These are phyloP conservation scores for Bromus sterilis DNA, from an alignment of 176 grass and related monocot genomes.

Conservation along the genomic window DNA sequence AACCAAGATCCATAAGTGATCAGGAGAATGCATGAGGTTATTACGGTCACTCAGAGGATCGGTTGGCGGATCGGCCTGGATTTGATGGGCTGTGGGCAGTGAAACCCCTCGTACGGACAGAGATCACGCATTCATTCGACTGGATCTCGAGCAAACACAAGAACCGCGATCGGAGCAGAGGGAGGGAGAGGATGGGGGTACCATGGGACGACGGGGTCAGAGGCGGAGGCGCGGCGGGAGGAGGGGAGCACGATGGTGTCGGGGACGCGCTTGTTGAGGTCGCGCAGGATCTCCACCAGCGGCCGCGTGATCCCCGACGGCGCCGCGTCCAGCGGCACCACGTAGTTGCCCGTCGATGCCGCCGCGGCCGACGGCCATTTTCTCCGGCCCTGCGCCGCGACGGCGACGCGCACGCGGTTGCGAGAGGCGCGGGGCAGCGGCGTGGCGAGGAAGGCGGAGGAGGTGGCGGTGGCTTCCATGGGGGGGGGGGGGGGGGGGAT, in stretches of 20 bases:
- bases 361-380: not conserved
- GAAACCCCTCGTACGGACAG: no score
- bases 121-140: not conserved
- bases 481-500: not conserved
- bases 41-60: not conserved
- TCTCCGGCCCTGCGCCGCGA: not conserved
- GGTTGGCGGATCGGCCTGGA: not conserved
- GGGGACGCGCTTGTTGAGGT: conserved; percentile 93
- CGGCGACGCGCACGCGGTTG: not conserved
- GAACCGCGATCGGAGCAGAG: not conserved
- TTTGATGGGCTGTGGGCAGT: not conserved
- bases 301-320: conserved; percentile 72
- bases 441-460: conserved; percentile 10
- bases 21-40: not conserved
- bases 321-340: conserved; percentile 61
- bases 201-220: conserved; percentile 57
- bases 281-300: conserved; percentile 86
- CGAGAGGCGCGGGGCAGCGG: not conserved
- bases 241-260: conserved; percentile 54
- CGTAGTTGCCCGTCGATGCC: conserved; percentile 49
- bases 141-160: not conserved
- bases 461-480: conserved; percentile 41
- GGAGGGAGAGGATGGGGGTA: not conserved
- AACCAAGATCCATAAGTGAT: not conserved
- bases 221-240: conserved; percentile 19